Evolutionary conservation across 2,329 filamentous ascomycete species (phyloP), one percentile per base, ranked within the genome.

Genomic region (Aureobasidium vineae): DNA sequence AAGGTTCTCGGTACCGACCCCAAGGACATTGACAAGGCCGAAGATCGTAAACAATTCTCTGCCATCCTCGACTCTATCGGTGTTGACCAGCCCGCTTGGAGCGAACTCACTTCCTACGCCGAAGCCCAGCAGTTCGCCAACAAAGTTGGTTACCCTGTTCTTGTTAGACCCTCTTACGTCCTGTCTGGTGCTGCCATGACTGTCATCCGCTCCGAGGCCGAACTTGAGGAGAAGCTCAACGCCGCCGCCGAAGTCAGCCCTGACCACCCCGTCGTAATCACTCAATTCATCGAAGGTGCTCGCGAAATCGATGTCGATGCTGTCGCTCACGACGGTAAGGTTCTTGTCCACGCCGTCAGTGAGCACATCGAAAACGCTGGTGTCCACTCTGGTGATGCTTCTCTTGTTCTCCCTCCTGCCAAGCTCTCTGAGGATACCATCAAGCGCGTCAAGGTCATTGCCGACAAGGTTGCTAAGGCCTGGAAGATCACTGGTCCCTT

Each of bases 181-280:
- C 88, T 99, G 59, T 98, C 95, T 40, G 95, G 95, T 77, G 95
- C 95, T 72, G 95, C 95, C 75, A 99, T 99, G 95, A 98, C 92
- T 64, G 95, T 98, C 72, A 97, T 99, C 74, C 88, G 87, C 76
- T 91, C 88, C 78, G 85, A 92, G 72, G 88, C 89, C 71, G 93
- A 99, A 76, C 88, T 99, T 67, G 91, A 96, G 82, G 91, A 97
- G 70, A 98, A 98, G 84, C 88, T 99, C 7, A 86, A 92, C 75
- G 94, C 93, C 70, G 95, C 95, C 63, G 89, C 89, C 77, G 88
- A 88, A 67, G 95, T 98, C 69, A 97, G 92, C 19, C 93, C 95
- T 19, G 95, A 99, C 76, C 92, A 99, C 80, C 95, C 95, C 2
- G 95, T 99, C 47, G 95, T 99, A 66, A 98, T 99, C 77, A 96